Conservation (phyloP, 257 asterid genomes). For the Fraxinus excelsior region DNA sequence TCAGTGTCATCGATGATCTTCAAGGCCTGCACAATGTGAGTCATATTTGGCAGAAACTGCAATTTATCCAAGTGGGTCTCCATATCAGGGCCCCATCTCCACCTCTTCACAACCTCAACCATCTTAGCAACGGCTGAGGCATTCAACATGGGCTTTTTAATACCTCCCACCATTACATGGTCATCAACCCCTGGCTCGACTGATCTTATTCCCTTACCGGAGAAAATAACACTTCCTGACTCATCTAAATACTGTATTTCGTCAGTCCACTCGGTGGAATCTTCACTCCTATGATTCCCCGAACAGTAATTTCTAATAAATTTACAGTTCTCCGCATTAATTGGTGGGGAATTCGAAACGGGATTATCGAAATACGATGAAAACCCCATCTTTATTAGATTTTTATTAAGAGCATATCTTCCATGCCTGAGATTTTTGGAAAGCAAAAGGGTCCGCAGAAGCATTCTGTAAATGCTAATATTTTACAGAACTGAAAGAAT, state of each 20-base stretch:
- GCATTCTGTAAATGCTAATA: not conserved
- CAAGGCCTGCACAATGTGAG: conserved; percentile 79
- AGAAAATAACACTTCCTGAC: conserved; percentile 78
- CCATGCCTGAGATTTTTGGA: conserved; percentile 36
- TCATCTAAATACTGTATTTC: conserved; percentile 86
- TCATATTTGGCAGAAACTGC: conserved; percentile 83
- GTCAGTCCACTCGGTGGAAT: conserved; percentile 68
- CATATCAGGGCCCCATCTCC: conserved; percentile 99
- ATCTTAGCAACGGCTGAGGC: conserved; percentile 87
- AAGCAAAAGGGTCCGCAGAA: conserved; percentile 27
- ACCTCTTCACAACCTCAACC: conserved; percentile 86
- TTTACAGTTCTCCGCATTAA: conserved; percentile 12
- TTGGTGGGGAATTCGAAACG: conserved; percentile 2
- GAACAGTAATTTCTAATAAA: conserved; percentile 54
- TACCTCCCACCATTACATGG: conserved; percentile 85
- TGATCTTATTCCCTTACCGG: conserved; percentile 87
- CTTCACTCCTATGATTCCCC: conserved; percentile 35
- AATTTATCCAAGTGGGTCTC: conserved; percentile 79
- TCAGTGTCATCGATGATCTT: conserved; percentile 73
- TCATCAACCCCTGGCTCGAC: conserved; percentile 87
- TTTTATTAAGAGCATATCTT: conserved; percentile 19
- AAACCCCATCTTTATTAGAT: conserved; percentile 24
- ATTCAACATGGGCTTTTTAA: conserved; percentile 77
- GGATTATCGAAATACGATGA: conserved; percentile 20
- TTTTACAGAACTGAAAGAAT: not conserved